A percentile compares a stretch with the other conserved stretches of the same genome.
These are phyloP conservation scores for Hericium rajendrae DNA, from an alignment of 768 basidiomycete species.

Conservation along the genomic window DNA sequence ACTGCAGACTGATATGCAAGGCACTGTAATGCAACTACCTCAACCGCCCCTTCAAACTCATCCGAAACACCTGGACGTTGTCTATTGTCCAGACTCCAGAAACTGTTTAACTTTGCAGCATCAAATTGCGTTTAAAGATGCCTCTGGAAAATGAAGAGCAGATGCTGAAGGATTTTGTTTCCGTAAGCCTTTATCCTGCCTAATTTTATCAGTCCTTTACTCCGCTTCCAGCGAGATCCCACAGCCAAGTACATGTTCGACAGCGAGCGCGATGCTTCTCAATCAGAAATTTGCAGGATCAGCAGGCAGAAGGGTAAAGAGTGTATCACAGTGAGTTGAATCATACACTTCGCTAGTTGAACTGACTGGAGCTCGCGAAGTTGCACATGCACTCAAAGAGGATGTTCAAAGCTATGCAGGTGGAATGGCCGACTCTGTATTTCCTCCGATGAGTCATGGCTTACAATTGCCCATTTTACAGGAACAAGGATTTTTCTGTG, in stretches of 20 bases:
- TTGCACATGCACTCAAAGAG: slow-evolving; percentile 52
- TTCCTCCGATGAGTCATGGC: not conserved
- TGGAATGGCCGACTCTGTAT: slow-evolving; percentile 15
- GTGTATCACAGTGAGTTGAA: slow-evolving; percentile 43
- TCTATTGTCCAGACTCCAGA: too few species aligned
- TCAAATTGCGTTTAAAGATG: not conserved
- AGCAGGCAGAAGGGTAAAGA: slow-evolving; percentile 28
- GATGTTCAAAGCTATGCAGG: slow-evolving; percentile 69
- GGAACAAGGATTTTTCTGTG: slow-evolving; percentile 62
- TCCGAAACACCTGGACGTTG: too few species aligned
- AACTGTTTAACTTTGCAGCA: not conserved
- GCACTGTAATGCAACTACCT: too few species aligned
- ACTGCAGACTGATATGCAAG: too few species aligned
- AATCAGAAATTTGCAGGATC: slow-evolving; percentile 51
- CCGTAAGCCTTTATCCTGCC: slow-evolving; percentile 22
- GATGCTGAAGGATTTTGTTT: slow-evolving; percentile 5
- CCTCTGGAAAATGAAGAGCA: not conserved
- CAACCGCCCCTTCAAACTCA: too few species aligned
- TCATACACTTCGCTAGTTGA: not conserved
- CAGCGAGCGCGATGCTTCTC: slow-evolving; percentile 44
- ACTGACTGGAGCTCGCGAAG: slow-evolving; percentile 22
- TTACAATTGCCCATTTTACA: slow-evolving; percentile 16
- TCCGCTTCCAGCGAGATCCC: slow-evolving; percentile 32
- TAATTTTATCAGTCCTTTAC: not conserved
- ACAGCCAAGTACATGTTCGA: slow-evolving; percentile 51